These are phyloP conservation scores for Leptographium galeiforme DNA, from an alignment of 2,329 filamentous ascomycete genomes.

Conservation along the genomic window DNA sequence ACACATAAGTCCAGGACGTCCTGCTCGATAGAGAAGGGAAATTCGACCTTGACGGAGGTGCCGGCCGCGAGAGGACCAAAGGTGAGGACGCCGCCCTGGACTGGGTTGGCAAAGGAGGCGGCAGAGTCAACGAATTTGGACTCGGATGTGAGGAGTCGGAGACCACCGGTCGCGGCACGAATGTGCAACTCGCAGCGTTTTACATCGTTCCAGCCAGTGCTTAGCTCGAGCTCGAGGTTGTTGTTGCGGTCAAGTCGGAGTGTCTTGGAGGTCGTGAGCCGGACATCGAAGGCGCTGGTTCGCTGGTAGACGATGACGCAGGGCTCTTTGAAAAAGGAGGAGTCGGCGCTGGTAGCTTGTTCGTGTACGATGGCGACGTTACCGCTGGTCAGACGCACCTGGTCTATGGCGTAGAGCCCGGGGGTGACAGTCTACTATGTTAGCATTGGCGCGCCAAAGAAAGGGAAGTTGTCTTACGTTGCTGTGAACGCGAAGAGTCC, in stretches of 20 bases:
- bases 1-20: constrained; percentile 58
- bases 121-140: constrained; percentile 32
- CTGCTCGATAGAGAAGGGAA: constrained; percentile 77
- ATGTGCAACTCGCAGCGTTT: constrained; percentile 45
- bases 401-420: constrained; percentile 64
- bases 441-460: neutral
- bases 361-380: constrained; percentile 57
- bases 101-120: constrained; percentile 27
- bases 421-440: constrained; percentile 44
- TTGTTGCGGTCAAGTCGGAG: constrained; percentile 72
- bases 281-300: constrained; percentile 52
- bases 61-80: constrained; percentile 33
- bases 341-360: constrained; percentile 13
- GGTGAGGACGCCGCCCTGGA: constrained; percentile 39
- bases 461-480: constrained; percentile 24
- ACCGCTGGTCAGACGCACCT: constrained; percentile 49
- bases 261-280: constrained; percentile 50
- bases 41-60: constrained; percentile 41
- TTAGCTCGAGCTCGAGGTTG: constrained; percentile 59
- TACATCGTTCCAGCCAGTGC: constrained; percentile 61
- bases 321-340: constrained; percentile 42
- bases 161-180: constrained; percentile 50
- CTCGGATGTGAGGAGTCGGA: constrained; percentile 49
- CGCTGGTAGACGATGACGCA: constrained; percentile 64
- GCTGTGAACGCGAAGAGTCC: constrained; percentile 28